phyloP scores from a whole-genome alignment of 768 basidiomycete genomes.

The Tremella yokohamensis region DNA sequence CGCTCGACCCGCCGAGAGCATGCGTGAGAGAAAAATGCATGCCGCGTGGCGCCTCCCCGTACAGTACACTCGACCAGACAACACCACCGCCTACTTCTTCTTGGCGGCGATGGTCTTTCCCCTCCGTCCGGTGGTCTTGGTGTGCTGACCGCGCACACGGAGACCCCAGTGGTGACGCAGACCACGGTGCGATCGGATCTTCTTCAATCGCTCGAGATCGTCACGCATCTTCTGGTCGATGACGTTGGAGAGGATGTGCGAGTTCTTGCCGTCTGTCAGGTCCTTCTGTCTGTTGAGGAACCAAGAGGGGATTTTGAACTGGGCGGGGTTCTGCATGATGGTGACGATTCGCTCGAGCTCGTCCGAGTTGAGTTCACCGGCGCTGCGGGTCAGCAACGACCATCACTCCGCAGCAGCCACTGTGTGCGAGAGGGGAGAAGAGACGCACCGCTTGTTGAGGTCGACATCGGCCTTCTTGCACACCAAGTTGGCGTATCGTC shows the following conservation, averaged over 20 bases:
- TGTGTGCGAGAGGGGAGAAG: too few species aligned
- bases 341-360: slow-evolving; percentile 98
- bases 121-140: slow-evolving; percentile 74
- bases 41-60: too few species aligned
- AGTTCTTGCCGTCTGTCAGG: slow-evolving; percentile 93
- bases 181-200: slow-evolving; percentile 97
- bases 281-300: slow-evolving; percentile 99
- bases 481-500: slow-evolving; percentile 96
- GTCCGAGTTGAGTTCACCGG: slow-evolving; percentile 98
- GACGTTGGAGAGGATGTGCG: slow-evolving; percentile 89
- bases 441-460: slow-evolving; percentile 87
- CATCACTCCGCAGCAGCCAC: too few species aligned
- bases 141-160: slow-evolving; percentile 91
- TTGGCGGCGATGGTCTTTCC: slow-evolving; percentile 46
- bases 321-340: slow-evolving; percentile 98
- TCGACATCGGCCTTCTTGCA: slow-evolving; percentile 99
- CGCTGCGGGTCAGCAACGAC: slow-evolving; percentile 57
- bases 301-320: slow-evolving; percentile 99
- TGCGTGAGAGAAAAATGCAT: neutral
- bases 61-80: slow-evolving; percentile 4
- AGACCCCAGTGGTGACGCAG: slow-evolving; percentile 62
- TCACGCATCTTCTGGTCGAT: slow-evolving; percentile 98
- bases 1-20: neutral
- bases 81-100: slow-evolving; percentile 40
- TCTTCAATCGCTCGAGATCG: slow-evolving; percentile 96